Base-by-base conservation (phyloP, 2,329 filamentous ascomycete species). In the Botryotinia calthae region DNA sequence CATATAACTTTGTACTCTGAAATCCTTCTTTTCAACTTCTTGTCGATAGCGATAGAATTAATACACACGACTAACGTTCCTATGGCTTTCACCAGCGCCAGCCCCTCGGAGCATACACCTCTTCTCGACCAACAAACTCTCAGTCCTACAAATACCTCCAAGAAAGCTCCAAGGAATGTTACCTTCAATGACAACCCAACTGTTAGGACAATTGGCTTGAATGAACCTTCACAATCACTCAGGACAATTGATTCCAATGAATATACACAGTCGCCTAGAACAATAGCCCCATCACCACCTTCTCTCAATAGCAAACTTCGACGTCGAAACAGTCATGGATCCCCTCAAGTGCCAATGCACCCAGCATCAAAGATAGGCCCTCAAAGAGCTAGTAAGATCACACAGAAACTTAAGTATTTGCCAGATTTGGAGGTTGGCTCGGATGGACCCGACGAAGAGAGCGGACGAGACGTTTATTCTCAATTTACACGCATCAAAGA, bases 401-500 rank as follows among this genome's bases (percentile, higher is more conserved):
- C 94, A 2, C 94, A 98, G 84, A 99, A 99, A 84, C 87, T 99
- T 74, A 99, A 99, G 84, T 87, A 99, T n/a, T 85, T 99, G 25
- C 96, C 96, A 0, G 96, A 96, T 80, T 94, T 95, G 0, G 93
- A 97, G 73, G 87, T 93, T 62, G 93, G 88, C 51, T 92, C 93
- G 40, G 93, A 95, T 61, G 89, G 86, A 28, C 77, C 86, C 76
- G 95, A 98, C 75, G 95, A 97, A 79, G 95, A 98, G 82, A 96
- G 93, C 79, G 94, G 95, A 16, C 87, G 95, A 76, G 96, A 99
- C 81, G 96, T 99, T 46, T 99, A 99, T 84, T 95, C 95, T 40
- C 96, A 99, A 82, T 98, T 98, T 82, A 97, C 95, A 14, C 89
- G 96, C 62, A 99, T 99, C 83, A 98, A 98, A 82, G 96, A 99